Evolutionary conservation across 2,329 filamentous ascomycete genomes (phyloP).

Genomic region (Cordyceps militaris): DNA sequence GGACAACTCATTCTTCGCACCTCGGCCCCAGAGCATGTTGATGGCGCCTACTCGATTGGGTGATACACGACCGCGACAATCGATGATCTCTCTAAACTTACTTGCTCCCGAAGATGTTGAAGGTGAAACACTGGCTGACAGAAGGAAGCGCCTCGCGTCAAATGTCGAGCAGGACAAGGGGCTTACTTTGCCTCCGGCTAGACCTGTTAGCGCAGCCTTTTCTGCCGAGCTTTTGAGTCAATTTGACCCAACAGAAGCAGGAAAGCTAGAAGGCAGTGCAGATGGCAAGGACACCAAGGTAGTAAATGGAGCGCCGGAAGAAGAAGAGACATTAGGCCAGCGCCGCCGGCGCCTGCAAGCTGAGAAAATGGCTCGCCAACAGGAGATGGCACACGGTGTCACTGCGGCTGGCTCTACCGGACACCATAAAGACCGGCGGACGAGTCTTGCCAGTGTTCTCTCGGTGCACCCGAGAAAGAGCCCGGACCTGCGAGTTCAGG

Average conservation of each 20-base stretch:
- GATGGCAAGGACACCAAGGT: slow-evolving; percentile 30
- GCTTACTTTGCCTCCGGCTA: slow-evolving; percentile 41
- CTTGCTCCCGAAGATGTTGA: slow-evolving; percentile 52
- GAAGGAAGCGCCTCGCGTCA: slow-evolving; percentile 54
- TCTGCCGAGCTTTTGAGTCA: slow-evolving; percentile 61
- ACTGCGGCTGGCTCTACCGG: slow-evolving; percentile 14
- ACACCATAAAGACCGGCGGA: slow-evolving; percentile 24
- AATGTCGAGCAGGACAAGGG: slow-evolving; percentile 40
- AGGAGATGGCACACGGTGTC: slow-evolving; percentile 40
- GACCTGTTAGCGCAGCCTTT: slow-evolving; percentile 59
- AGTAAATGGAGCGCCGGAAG: slow-evolving; percentile 32
- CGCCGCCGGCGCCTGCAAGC: slow-evolving; percentile 67
- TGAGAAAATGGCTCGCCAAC: slow-evolving; percentile 56
- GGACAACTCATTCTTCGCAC: slow-evolving; percentile 35
- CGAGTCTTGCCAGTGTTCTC: slow-evolving; percentile 56
- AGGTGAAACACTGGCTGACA: slow-evolving; percentile 58
- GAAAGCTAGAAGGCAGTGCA: slow-evolving; percentile 30
- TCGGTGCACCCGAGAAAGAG: slow-evolving; percentile 36
- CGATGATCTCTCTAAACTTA: slow-evolving; percentile 27
- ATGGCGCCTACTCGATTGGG: slow-evolving; percentile 19
- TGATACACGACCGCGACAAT: slow-evolving; percentile 13
- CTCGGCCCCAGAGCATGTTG: slow-evolving; percentile 40
- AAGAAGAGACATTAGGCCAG: slow-evolving; percentile 74
- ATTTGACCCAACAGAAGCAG: slow-evolving; percentile 46
- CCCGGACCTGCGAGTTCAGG: slow-evolving; percentile 32